These are phyloP conservation scores for Ceratocystiopsis minuta DNA, from an alignment of 2,329 filamentous ascomycete species.

Conservation along the genomic window DNA sequence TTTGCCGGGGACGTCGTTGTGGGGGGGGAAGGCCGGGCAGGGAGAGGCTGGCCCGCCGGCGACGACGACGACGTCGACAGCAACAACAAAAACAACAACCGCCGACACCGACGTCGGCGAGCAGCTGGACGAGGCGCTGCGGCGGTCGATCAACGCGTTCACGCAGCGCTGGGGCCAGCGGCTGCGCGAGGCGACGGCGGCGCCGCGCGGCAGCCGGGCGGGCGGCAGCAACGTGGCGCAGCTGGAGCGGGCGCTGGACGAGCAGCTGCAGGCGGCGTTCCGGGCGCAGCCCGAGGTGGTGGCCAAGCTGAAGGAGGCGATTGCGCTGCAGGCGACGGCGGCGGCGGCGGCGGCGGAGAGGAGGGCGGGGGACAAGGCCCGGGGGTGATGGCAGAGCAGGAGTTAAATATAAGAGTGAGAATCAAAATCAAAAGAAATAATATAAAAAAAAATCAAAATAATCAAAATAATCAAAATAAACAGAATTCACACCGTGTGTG, in stretches of 20 bases:
- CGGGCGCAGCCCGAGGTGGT: constrained; percentile 40
- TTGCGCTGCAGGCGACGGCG: constrained; percentile 36
- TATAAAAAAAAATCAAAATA: too few relatives aligned
- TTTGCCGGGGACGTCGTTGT: constrained; percentile 35
- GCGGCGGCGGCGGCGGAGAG: constrained; percentile 18
- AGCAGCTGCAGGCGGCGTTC: constrained; percentile 38
- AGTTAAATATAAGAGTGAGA: neutral
- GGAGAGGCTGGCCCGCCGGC: constrained; percentile 14
- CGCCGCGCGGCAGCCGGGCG: constrained; percentile 21
- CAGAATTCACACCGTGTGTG: too few relatives aligned
- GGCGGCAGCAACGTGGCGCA: constrained; percentile 29
- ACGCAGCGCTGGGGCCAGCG: constrained; percentile 40
- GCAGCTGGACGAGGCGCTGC: constrained; percentile 43
- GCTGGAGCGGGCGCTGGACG: constrained; percentile 37
- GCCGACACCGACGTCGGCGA: constrained; percentile 39
- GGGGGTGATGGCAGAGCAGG: too few relatives aligned
- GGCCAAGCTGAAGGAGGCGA: constrained; percentile 41
- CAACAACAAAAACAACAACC: too few relatives aligned
- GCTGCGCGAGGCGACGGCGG: constrained; percentile 28
- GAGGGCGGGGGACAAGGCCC: too few relatives aligned
- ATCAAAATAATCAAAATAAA: too few relatives aligned
- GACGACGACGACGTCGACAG: too few relatives aligned
- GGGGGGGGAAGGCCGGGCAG: constrained; percentile 14
- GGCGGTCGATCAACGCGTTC: constrained; percentile 44
- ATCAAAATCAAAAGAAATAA: too few relatives aligned